These are phyloP conservation scores for Bipolaris bicolor DNA, from an alignment of 2,329 filamentous ascomycete genomes.

Conservation along the genomic window DNA sequence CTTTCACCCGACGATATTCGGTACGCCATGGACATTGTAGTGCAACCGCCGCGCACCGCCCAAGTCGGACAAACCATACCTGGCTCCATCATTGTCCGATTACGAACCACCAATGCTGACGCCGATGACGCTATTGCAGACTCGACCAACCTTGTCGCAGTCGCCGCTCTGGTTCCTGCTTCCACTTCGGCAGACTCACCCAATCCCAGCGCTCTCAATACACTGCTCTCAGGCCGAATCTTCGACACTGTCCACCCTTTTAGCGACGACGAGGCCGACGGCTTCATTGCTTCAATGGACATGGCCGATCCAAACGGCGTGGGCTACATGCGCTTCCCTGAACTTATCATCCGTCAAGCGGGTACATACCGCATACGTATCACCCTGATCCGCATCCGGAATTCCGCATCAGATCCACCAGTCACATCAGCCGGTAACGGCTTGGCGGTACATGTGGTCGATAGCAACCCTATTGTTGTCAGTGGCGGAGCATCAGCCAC, in stretches of 20 bases:
- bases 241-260: constrained; percentile 47
- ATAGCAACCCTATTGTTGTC: constrained; percentile 45
- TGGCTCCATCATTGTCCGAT: constrained; percentile 43
- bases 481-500: constrained; percentile 29
- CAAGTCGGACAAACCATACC: constrained; percentile 41
- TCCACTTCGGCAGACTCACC: constrained; percentile 34
- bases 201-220: constrained; percentile 40
- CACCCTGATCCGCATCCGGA: constrained; percentile 44
- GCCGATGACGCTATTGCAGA: constrained; percentile 42
- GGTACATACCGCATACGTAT: constrained; percentile 48
- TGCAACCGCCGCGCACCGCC: constrained; percentile 45
- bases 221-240: constrained; percentile 38
- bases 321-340: constrained; percentile 48
- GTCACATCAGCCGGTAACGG: constrained; percentile 35
- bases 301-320: constrained; percentile 45
- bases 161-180: constrained; percentile 41
- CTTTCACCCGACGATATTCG: constrained; percentile 38
- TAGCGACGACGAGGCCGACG: constrained; percentile 46
- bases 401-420: constrained; percentile 34
- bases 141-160: constrained; percentile 43
- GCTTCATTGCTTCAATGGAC: constrained; percentile 45
- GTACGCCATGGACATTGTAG: constrained; percentile 49
- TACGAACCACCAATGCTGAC: constrained; percentile 41
- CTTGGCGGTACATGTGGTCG: constrained; percentile 39
- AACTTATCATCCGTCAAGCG: constrained; percentile 44